These are phyloP conservation scores for Mycoemilia scoparia DNA, from an alignment of 192 early-diverging fungal genomes.

Conservation along the genomic window DNA sequence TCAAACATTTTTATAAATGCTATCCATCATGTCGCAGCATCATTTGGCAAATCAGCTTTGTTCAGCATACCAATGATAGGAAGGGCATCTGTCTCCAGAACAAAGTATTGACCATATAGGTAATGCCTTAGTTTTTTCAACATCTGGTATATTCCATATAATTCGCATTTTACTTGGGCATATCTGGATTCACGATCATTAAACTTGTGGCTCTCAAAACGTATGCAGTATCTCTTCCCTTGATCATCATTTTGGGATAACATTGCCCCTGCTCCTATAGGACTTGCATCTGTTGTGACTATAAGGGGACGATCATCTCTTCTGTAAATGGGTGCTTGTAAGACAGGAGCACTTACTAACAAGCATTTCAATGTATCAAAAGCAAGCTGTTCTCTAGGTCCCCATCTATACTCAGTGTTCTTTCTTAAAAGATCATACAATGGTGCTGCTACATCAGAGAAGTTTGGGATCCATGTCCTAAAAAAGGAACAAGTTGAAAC, in stretches of 20 bases:
- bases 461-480: neutral
- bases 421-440: conserved; percentile 1
- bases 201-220: conserved; percentile 1
- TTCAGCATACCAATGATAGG: conserved; percentile 2
- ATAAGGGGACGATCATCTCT: neutral
- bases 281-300: conserved; percentile 2
- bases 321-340: conserved; percentile 1
- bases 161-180: conserved; percentile 3
- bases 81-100: neutral
- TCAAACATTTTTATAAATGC: neutral
- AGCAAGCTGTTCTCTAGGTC: neutral
- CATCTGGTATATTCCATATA: neutral
- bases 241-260: neutral
- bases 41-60: conserved; percentile 1
- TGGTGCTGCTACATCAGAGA: neutral
- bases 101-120: neutral
- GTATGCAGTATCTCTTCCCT: neutral
- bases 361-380: conserved; percentile 1
- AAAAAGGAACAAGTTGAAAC: neutral
- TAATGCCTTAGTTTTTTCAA: neutral
- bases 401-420: neutral
- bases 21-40: neutral
- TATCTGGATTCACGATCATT: conserved; percentile 1
- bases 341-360: neutral
- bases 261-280: conserved; percentile 2